Percentiles rank a stretch among this genome's conserved stretches.
Conservation (phyloP, 768 basidiomycete species). For the Lactifluus rugatus region DNA sequence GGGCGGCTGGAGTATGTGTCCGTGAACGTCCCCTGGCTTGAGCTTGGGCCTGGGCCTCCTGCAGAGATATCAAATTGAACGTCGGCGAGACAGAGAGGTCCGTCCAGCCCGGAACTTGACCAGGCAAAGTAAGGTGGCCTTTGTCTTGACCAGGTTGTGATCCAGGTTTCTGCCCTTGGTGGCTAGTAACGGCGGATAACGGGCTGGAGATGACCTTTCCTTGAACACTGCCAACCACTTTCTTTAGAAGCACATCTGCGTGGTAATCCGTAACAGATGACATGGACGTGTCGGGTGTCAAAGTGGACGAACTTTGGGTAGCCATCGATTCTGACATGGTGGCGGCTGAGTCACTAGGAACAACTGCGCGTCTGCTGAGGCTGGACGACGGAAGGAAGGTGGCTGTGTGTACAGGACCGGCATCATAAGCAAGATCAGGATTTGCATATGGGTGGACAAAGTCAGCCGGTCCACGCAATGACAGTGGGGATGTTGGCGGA, state of each 20-base stretch:
- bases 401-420: slow-evolving; percentile 15
- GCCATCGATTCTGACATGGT: slow-evolving; percentile 27
- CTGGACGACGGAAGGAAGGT: slow-evolving; percentile 26
- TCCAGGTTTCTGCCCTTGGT: neutral
- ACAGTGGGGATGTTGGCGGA: slow-evolving; percentile 16
- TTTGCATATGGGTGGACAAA: slow-evolving; percentile 73
- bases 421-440: slow-evolving; percentile 49
- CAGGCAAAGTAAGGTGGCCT: slow-evolving; percentile 3
- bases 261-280: slow-evolving; percentile 15
- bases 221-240: slow-evolving; percentile 9
- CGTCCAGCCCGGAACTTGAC: slow-evolving; percentile 35
- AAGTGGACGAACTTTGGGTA: slow-evolving; percentile 25
- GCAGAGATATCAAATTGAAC: slow-evolving; percentile 63
- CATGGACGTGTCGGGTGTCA: slow-evolving; percentile 19
- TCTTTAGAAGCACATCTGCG: slow-evolving; percentile 10
- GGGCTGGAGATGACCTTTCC: slow-evolving; percentile 18
- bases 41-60: slow-evolving; percentile 55
- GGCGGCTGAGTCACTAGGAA: slow-evolving; percentile 13
- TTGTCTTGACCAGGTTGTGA: slow-evolving; percentile 10
- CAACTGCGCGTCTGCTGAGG: slow-evolving; percentile 18
- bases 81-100: slow-evolving; percentile 38
- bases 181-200: neutral
- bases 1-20: slow-evolving; percentile 33
- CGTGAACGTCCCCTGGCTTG: slow-evolving; percentile 47
- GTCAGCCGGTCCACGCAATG: slow-evolving; percentile 20